phyloP scores from a whole-genome alignment of 495 filamentous ascomycete genomes.

The Entonaema liquescens region DNA sequence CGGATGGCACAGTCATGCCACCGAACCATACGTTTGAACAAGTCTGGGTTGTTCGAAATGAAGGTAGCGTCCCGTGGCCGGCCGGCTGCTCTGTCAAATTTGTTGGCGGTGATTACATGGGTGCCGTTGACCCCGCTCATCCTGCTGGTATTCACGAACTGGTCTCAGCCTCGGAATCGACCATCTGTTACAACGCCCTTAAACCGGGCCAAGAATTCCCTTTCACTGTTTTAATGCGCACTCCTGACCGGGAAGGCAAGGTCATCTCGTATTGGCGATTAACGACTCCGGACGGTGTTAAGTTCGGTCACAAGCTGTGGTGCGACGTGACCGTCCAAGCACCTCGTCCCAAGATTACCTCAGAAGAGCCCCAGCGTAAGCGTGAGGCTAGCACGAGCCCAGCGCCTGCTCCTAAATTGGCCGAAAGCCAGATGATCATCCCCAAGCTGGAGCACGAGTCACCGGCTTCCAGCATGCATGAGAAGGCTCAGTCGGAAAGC shows the following conservation, averaged over 20 bases:
- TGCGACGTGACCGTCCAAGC: constrained; percentile 81
- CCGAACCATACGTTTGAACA: constrained; percentile 81
- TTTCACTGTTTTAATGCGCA: constrained; percentile 86
- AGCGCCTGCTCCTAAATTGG: constrained; percentile 12
- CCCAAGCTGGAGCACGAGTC: constrained; percentile 96
- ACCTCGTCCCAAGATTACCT: constrained; percentile 34
- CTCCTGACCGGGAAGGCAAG: constrained; percentile 74
- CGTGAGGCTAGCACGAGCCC: constrained; percentile 17
- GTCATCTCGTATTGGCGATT: constrained; percentile 96
- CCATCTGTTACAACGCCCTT: constrained; percentile 73
- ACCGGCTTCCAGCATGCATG: constrained; percentile 79
- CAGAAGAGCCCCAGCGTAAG: constrained; percentile 22
- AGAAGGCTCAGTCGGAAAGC: constrained; percentile 52
- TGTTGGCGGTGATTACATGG: constrained; percentile 94
- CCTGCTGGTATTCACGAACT: constrained; percentile 77
- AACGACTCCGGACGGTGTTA: constrained; percentile 78
- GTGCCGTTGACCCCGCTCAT: constrained; percentile 79
- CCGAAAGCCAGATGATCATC: constrained; percentile 88
- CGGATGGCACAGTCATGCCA: constrained; percentile 76
- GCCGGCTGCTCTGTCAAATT: constrained; percentile 90
- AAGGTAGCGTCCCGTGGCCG: constrained; percentile 81
- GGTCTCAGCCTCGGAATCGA: constrained; percentile 78
- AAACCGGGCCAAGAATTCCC: constrained; percentile 74
- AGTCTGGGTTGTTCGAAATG: constrained; percentile 91
- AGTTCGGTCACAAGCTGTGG: constrained; percentile 94